Evolutionary conservation across 2,329 filamentous ascomycete species (phyloP).

Genomic region (Diaporthe sp.): DNA sequence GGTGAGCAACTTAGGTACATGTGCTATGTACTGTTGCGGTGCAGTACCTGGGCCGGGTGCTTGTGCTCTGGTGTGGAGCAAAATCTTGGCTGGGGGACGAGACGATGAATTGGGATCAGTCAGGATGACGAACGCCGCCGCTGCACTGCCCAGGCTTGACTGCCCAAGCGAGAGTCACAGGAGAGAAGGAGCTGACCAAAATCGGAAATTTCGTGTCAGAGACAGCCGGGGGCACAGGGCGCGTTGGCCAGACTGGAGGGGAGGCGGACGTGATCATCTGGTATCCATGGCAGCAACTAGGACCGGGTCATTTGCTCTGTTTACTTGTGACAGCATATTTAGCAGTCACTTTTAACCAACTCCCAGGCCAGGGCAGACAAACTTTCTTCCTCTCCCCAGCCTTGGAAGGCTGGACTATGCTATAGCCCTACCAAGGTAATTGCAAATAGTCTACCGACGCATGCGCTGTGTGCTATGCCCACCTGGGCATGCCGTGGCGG

Average conservation of each 20-base stretch:
- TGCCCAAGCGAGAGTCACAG: slow-evolving; percentile 28
- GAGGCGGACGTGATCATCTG: slow-evolving; percentile 9
- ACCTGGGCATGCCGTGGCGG: slow-evolving; percentile 5
- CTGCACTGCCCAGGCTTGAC: slow-evolving; percentile 29
- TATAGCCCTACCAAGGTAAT: not conserved
- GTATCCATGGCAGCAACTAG: slow-evolving; percentile 3
- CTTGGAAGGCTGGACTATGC: slow-evolving; percentile 16
- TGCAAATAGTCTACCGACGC: slow-evolving; percentile 2
- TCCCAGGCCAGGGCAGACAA: not conserved
- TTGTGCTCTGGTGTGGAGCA: slow-evolving; percentile 27
- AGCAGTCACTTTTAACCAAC: not conserved
- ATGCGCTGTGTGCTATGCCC: not conserved
- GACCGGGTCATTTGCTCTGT: slow-evolving; percentile 16
- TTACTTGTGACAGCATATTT: slow-evolving; percentile 19
- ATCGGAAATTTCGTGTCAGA: slow-evolving; percentile 25
- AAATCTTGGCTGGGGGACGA: slow-evolving; percentile 26
- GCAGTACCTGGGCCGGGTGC: not conserved
- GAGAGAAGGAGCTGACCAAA: slow-evolving; percentile 17
- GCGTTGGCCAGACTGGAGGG: not conserved
- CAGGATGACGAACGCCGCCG: slow-evolving; percentile 34
- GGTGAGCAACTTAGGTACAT: slow-evolving; percentile 13
- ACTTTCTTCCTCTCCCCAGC: slow-evolving; percentile 2
- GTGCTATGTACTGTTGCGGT: slow-evolving; percentile 18
- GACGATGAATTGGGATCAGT: slow-evolving; percentile 31
- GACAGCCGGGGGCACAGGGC: not conserved